A percentile compares a stretch with the other conserved stretches of the same genome.
phyloP scores from a whole-genome alignment of 208 protist genomes.

The Acanthamoeba quina region DNA sequence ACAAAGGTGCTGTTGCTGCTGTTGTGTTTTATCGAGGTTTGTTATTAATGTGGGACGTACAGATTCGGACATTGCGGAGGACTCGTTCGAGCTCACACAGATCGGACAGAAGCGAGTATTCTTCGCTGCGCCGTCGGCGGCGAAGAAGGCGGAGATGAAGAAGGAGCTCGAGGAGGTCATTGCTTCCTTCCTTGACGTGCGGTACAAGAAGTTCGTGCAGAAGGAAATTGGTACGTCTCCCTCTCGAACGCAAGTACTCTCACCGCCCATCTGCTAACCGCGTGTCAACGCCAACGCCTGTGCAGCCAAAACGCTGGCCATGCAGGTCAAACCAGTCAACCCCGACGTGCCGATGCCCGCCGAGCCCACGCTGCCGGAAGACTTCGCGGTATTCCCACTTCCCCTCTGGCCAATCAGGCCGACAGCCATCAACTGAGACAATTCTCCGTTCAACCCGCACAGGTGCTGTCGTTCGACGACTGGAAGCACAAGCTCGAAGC shows the following conservation, averaged over 20 bases:
- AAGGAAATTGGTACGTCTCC: slow-evolving; percentile 23
- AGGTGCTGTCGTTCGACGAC: background rate
- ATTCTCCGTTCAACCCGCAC: background rate
- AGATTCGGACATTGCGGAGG: slow-evolving; percentile 44
- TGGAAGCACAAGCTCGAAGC: slow-evolving; percentile 38
- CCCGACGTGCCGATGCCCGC: background rate
- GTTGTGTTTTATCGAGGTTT: background rate
- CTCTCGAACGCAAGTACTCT: background rate
- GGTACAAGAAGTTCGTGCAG: slow-evolving; percentile 57
- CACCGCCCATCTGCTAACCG: background rate
- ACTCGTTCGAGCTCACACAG: slow-evolving; percentile 45
- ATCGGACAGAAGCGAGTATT: slow-evolving; percentile 55
- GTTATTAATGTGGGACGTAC: background rate
- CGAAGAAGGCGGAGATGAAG: slow-evolving; percentile 50
- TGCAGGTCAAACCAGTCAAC: slow-evolving; percentile 25
- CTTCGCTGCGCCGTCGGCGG: slow-evolving; percentile 12
- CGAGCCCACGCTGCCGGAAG: background rate
- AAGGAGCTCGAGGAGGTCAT: slow-evolving; percentile 56
- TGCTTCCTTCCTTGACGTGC: background rate
- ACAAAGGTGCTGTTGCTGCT: background rate
- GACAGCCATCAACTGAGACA: no score
- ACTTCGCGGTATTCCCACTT: background rate
- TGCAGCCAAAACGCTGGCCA: slow-evolving; percentile 36
- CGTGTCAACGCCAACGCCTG: no score
- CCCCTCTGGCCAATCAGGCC: no score